Base-by-base conservation (phyloP, 148 eudicot genomes). In the Rhododendron ferrugineum region DNA sequence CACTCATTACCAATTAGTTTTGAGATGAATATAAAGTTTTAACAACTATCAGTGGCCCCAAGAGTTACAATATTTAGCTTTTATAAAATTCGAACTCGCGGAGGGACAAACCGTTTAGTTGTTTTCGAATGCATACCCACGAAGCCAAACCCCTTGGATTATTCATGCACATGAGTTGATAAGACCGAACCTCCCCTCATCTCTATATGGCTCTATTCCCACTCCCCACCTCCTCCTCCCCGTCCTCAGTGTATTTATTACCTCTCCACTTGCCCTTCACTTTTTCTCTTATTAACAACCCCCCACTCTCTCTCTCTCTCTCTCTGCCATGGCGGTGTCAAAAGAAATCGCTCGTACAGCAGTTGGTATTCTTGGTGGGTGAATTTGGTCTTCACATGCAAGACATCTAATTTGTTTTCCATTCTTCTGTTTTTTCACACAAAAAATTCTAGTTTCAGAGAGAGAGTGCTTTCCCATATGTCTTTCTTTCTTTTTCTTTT, bases 301-400 rank as follows among this genome's bases (percentile, higher is more conserved):
- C 3, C 20, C 15, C 62, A 6, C 64, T 58, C 64, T 58, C 64
- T 58, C 64, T 20, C n/a, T 5, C 64, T 4, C 8, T 58, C n/a
- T 18, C 62, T 4, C 62, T 18, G 6, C 4, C 85, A 89, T 89
- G 93, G 82, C 89, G 60, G 77, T 88, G 50, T 83, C 89, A 40
- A 74, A 20, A 72, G 91, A 89, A 3, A 46, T 84, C 78, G 88
- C 87, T 80, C 89, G 92, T 8, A 88, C 86, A 10, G 85, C 78
- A 11, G 88, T 89, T 83, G 94, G 94, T 49, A 74, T 92, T 86
- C 72, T 89, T 85, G 93, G 89, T 93, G 11, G 62, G 87, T 84
- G 72, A 74, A 2, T 50, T 49, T 81, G 73, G 28, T 40, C 70
- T 52, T 22, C 2, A 3, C 28, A 58, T 14, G 40, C 16, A 46